A percentile compares a stretch with the other conserved stretches of the same genome.
These are phyloP conservation scores for Metschnikowia picachoensis DNA, from an alignment of 805 yeast genomes.

Conservation along the genomic window DNA sequence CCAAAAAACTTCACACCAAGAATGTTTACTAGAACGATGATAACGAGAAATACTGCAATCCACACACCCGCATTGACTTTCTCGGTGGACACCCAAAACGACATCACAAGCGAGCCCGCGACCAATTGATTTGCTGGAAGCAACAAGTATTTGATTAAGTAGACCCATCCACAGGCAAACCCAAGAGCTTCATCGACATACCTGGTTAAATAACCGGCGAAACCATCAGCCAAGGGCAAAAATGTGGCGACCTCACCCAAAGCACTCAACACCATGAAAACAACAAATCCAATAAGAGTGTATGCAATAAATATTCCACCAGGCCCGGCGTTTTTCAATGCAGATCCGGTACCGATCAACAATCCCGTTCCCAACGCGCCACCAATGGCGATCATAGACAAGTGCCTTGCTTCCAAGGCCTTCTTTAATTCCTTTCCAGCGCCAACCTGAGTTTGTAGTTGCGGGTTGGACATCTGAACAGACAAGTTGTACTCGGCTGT, in stretches of 20 bases:
- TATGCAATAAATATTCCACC: constrained; percentile 63
- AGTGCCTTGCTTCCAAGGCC: constrained; percentile 45
- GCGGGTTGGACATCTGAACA: constrained; percentile 44
- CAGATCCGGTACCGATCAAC: constrained; percentile 70
- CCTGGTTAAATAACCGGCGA: constrained; percentile 60
- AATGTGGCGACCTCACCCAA: constrained; percentile 68
- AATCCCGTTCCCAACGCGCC: constrained; percentile 83
- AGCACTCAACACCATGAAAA: constrained; percentile 48
- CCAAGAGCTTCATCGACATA: constrained; percentile 66
- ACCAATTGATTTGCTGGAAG: constrained; percentile 62
- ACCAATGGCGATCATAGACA: constrained; percentile 75
- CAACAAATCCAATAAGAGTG: constrained; percentile 64
- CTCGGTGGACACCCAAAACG: constrained; percentile 49
- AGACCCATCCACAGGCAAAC: constrained; percentile 64
- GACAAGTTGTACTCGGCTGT: constrained; percentile 48
- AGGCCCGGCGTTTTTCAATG: constrained; percentile 70
- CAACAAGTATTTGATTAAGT: constrained; percentile 51
- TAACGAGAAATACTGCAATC: constrained; percentile 37
- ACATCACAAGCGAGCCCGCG: constrained; percentile 54
- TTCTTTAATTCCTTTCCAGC: constrained; percentile 46
- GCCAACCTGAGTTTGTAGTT: constrained; percentile 26
- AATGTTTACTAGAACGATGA: constrained; percentile 40
- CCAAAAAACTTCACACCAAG: constrained; percentile 52
- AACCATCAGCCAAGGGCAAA: constrained; percentile 63
- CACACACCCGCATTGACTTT: constrained; percentile 50